These are phyloP conservation scores for Tetradesmus lagerheimii DNA, from an alignment of 139 green algal genomes.

Conservation along the genomic window DNA sequence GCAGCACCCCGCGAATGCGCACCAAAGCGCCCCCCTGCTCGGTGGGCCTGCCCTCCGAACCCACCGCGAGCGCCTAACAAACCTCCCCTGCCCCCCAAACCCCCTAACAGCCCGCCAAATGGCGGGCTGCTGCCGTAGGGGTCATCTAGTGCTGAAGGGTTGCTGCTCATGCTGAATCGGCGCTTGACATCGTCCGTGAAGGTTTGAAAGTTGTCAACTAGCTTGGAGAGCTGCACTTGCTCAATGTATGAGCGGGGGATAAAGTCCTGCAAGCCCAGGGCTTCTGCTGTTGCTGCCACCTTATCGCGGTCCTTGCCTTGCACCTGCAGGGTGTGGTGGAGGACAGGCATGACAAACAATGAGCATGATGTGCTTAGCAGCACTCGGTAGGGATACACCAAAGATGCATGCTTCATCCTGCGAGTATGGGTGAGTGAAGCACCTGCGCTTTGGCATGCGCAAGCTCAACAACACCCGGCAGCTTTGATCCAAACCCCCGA, in stretches of 20 bases:
- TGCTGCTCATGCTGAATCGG: constrained; percentile 74
- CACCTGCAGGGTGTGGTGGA: constrained; percentile 31
- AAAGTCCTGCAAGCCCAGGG: constrained; percentile 91
- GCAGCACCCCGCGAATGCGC: background rate
- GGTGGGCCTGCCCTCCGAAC: background rate
- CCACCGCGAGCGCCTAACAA: background rate
- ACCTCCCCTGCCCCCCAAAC: background rate
- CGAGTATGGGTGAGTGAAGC: no score
- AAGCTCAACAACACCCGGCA: no score
- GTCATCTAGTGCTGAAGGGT: constrained; percentile 55
- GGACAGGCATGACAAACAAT: background rate
- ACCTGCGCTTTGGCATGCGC: no score
- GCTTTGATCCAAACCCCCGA: no score
- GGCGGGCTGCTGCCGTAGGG: constrained; percentile 14
- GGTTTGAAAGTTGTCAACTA: constrained; percentile 77
- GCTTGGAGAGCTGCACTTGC: constrained; percentile 86
- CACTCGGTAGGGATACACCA: background rate
- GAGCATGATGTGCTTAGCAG: background rate
- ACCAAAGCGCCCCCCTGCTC: background rate
- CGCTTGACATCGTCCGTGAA: constrained; percentile 81
- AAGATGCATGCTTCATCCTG: background rate
- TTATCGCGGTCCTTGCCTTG: constrained; percentile 74
- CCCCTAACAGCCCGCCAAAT: background rate
- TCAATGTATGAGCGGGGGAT: constrained; percentile 95
- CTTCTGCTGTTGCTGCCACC: constrained; percentile 72